These are phyloP conservation scores for Spinacia oleracea DNA, from an alignment of 179 eudicot genomes.

Conservation along the genomic window DNA sequence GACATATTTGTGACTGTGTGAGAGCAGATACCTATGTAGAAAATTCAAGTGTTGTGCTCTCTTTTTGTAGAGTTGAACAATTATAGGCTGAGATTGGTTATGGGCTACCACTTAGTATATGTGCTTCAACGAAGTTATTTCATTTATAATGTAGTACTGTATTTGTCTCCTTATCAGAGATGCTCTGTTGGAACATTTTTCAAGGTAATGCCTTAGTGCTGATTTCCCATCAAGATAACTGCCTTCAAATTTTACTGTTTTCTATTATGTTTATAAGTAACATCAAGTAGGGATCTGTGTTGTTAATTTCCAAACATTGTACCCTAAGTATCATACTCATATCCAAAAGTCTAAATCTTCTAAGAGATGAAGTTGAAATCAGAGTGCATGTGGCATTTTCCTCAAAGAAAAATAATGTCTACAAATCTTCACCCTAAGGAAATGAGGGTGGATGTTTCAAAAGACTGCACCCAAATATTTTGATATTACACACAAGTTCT, in stretches of 20 bases:
- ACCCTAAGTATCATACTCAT: neutral
- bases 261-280: neutral
- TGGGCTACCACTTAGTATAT: too few species aligned
- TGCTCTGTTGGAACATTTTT: neutral
- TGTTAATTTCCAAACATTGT: neutral
- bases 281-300: neutral
- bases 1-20: too few species aligned
- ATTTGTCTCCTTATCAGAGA: neutral
- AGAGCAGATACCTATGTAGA: too few species aligned
- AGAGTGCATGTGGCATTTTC: neutral
- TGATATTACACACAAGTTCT: neutral
- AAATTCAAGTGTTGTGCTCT: too few species aligned
- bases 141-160: too few species aligned
- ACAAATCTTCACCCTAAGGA: neutral
- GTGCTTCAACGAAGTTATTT: too few species aligned
- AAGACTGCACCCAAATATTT: neutral
- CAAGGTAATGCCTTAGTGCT: neutral
- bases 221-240: neutral
- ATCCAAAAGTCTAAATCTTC: neutral
- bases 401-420: neutral
- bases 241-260: neutral
- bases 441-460: neutral
- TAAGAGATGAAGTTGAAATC: neutral
- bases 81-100: too few species aligned
- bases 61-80: too few species aligned